Conservation (phyloP, 202 grass and related monocot genomes). For the Thinopyrum obtusiflorum region DNA sequence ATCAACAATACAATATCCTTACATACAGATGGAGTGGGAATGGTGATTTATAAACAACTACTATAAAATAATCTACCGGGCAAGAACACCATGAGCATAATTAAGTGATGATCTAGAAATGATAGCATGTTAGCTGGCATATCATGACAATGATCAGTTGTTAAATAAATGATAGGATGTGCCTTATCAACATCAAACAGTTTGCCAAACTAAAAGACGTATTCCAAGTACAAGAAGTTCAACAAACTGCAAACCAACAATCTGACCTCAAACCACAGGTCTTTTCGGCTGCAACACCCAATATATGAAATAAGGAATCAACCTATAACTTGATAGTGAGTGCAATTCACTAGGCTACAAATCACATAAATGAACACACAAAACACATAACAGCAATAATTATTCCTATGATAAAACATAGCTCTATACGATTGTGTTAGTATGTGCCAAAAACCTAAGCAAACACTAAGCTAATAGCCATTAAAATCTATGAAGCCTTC, state of each 20-base stretch:
- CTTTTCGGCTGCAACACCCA: conserved; percentile 5
- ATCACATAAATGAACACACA: not conserved
- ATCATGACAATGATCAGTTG: not conserved
- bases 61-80: not conserved
- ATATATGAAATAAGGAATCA: not conserved
- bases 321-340: conserved; percentile 4
- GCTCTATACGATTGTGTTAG: not conserved
- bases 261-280: not conserved
- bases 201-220: not conserved
- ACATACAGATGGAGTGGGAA: not conserved
- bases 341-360: conserved; percentile 1
- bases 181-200: not conserved
- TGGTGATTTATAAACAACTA: not conserved
- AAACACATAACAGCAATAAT: not conserved
- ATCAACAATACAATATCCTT: not conserved
- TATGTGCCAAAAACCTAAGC: conserved; percentile 8
- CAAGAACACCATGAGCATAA: not conserved
- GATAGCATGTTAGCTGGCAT: not conserved
- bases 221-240: not conserved
- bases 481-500: not conserved
- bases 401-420: not conserved
- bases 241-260: conserved; percentile 1
- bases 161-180: not conserved
- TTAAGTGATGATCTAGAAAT: not conserved
- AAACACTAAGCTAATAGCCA: not conserved